A percentile compares a stretch with the other conserved stretches of the same genome.
phyloP scores from a whole-genome alignment of 257 asterid species.

The Cinchona pubescens region DNA sequence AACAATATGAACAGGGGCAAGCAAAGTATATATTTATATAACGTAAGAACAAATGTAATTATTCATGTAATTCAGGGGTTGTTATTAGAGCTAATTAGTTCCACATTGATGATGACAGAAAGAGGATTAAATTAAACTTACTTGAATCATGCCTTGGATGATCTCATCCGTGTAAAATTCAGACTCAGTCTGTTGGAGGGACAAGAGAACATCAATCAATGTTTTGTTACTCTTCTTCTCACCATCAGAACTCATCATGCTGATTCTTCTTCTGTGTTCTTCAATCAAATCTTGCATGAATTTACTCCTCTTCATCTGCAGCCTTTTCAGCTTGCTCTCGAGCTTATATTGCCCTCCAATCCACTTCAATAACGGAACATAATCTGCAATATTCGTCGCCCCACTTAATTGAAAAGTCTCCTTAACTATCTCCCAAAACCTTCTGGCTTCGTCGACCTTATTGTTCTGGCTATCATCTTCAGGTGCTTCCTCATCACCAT shows the following conservation, averaged over 20 bases:
- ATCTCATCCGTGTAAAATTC: slow-evolving; percentile 32
- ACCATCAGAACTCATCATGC: background rate
- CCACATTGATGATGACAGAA: too few species aligned
- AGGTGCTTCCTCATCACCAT: slow-evolving; percentile 28
- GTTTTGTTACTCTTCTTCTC: slow-evolving; percentile 19
- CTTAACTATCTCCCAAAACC: slow-evolving; percentile 29
- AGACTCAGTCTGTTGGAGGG: slow-evolving; percentile 40
- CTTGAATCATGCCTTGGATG: slow-evolving; percentile 26
- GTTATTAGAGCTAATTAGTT: too few species aligned
- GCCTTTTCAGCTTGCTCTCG: slow-evolving; percentile 26
- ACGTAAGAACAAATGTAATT: too few species aligned
- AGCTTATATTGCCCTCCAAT: slow-evolving; percentile 22
- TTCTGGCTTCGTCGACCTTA: slow-evolving; percentile 24
- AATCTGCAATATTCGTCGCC: slow-evolving; percentile 37
- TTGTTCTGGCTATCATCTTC: too few species aligned
- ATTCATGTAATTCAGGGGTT: too few species aligned
- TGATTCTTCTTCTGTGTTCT: slow-evolving; percentile 20
- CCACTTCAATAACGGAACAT: slow-evolving; percentile 34
- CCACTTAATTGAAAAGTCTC: slow-evolving; percentile 22
- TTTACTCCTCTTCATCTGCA: slow-evolving; percentile 35
- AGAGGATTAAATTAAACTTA: too few species aligned
- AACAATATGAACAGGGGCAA: too few species aligned
- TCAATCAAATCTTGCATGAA: slow-evolving; percentile 46
- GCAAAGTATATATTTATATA: too few species aligned
- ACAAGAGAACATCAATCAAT: slow-evolving; percentile 42